Evolutionary conservation across 345 rosid species (phyloP).

Genomic region (Lagerstroemia speciosa): DNA sequence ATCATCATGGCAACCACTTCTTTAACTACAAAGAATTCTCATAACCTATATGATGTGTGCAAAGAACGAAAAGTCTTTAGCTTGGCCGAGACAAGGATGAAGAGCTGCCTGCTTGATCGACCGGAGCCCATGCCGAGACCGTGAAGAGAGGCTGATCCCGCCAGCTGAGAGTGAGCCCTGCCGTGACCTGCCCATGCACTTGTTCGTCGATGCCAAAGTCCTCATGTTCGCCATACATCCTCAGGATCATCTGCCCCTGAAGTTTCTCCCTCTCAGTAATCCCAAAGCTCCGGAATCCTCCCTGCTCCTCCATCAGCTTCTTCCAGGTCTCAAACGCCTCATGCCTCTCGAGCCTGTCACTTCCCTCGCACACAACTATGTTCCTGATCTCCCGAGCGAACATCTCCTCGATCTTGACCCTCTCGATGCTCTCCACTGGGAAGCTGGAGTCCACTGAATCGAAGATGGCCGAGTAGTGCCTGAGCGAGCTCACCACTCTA

Average conservation of each 20-base stretch:
- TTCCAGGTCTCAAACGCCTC: slow-evolving; percentile 57
- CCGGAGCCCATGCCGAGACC: slow-evolving; percentile 74
- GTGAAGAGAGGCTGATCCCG: slow-evolving; percentile 78
- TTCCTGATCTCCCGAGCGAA: slow-evolving; percentile 74
- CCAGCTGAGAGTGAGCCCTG: slow-evolving; percentile 65
- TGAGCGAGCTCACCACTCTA: slow-evolving; percentile 62
- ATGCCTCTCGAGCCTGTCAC: slow-evolving; percentile 76
- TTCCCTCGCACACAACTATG: slow-evolving; percentile 87
- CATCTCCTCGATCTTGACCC: slow-evolving; percentile 78
- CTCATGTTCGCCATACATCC: slow-evolving; percentile 11
- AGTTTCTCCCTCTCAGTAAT: slow-evolving; percentile 61
- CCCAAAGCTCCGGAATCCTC: slow-evolving; percentile 55
- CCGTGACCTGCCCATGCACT: slow-evolving; percentile 34
- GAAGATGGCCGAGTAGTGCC: slow-evolving; percentile 68
- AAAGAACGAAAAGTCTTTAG: slow-evolving; percentile 27
- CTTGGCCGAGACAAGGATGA: slow-evolving; percentile 51
- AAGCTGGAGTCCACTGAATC: slow-evolving; percentile 60
- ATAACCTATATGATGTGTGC: slow-evolving; percentile 23
- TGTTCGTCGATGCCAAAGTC: slow-evolving; percentile 35
- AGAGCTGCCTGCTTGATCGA: slow-evolving; percentile 47
- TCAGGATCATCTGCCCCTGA: slow-evolving; percentile 49
- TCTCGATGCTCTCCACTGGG: slow-evolving; percentile 47
- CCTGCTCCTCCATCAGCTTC: slow-evolving; percentile 72
- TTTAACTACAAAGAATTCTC: slow-evolving; percentile 38
- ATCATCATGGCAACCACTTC: background rate